Evolutionary conservation across 2,329 filamentous ascomycete species (phyloP).

Genomic region (Trichoderma asperellum): DNA sequence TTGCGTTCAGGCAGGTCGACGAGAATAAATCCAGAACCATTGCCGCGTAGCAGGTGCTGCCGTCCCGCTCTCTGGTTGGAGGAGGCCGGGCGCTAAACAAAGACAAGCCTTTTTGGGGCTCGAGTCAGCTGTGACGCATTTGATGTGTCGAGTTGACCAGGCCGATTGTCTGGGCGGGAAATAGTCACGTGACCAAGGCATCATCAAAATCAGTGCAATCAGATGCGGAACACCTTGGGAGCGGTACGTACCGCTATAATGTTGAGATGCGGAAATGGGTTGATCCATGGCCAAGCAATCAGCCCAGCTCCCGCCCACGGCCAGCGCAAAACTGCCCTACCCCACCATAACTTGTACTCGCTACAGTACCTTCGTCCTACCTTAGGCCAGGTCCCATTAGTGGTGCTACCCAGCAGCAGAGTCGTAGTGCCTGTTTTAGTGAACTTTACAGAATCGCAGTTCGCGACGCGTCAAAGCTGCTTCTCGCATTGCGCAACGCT

Average conservation of each 20-base stretch:
- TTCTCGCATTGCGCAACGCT: conserved; percentile 21
- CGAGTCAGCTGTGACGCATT: conserved; percentile 13
- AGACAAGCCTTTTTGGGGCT: neutral
- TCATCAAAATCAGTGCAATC: neutral
- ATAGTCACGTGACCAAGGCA: neutral
- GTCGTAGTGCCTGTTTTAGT: neutral
- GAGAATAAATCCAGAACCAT: neutral
- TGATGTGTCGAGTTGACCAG: neutral
- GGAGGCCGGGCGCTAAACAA: conserved; percentile 7
- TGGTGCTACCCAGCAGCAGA: conserved; percentile 5
- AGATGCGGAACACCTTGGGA: neutral
- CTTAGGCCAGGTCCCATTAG: conserved; percentile 10
- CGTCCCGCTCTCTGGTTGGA: conserved; percentile 22
- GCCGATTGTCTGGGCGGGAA: neutral
- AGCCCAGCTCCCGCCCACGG: neutral
- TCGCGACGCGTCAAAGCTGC: conserved; percentile 27
- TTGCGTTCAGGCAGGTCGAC: neutral
- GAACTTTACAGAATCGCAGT: conserved; percentile 15
- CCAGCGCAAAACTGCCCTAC: neutral
- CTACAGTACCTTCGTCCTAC: neutral
- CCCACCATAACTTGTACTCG: neutral
- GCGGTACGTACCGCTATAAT: neutral
- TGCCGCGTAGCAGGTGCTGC: conserved; percentile 20
- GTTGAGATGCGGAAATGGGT: neutral
- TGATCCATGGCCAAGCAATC: neutral